Percentiles rank a stretch among this genome's conserved stretches.
Conservation (phyloP, 805 yeast species). For the Lachancea dasiensis region DNA sequence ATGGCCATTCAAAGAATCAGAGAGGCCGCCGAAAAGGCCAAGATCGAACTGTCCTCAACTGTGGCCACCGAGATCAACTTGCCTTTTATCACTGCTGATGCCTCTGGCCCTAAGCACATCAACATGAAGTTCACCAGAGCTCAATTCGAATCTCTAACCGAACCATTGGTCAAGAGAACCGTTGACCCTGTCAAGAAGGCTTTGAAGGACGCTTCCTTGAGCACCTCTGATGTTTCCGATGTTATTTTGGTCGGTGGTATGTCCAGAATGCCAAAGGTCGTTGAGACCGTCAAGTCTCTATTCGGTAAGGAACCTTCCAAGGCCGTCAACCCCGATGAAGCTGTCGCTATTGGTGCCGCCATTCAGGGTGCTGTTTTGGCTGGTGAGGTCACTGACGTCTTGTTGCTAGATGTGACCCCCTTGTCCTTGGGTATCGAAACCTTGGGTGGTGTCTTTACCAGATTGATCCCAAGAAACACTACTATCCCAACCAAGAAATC, state of each 20-base stretch:
- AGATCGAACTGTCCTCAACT: constrained; percentile 71
- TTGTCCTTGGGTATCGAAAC: constrained; percentile 93
- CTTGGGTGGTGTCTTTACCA: constrained; percentile 95
- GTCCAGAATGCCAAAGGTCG: constrained; percentile 85
- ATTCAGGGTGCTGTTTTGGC: constrained; percentile 95
- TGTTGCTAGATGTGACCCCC: constrained; percentile 83
- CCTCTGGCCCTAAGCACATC: constrained; percentile 64
- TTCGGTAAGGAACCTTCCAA: constrained; percentile 83
- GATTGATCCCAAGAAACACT: constrained; percentile 82
- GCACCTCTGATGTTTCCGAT: constrained; percentile 65
- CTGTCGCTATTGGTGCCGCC: constrained; percentile 95
- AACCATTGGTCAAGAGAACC: constrained; percentile 63
- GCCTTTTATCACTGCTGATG: constrained; percentile 81
- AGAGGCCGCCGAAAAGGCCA: constrained; percentile 79
- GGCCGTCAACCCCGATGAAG: constrained; percentile 92
- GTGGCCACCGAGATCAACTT: constrained; percentile 61
- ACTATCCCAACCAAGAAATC: constrained; percentile 96
- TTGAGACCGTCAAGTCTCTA: constrained; percentile 60
- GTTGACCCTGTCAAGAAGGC: constrained; percentile 75
- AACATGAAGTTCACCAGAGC: constrained; percentile 62
- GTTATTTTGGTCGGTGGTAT: constrained; percentile 80
- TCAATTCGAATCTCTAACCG: constrained; percentile 63
- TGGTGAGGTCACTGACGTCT: constrained; percentile 91
- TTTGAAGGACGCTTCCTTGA: constrained; percentile 64
- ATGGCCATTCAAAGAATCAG: constrained; percentile 73